phyloP scores from a whole-genome alignment of 768 basidiomycete genomes.

The Phylloporus sp. region DNA sequence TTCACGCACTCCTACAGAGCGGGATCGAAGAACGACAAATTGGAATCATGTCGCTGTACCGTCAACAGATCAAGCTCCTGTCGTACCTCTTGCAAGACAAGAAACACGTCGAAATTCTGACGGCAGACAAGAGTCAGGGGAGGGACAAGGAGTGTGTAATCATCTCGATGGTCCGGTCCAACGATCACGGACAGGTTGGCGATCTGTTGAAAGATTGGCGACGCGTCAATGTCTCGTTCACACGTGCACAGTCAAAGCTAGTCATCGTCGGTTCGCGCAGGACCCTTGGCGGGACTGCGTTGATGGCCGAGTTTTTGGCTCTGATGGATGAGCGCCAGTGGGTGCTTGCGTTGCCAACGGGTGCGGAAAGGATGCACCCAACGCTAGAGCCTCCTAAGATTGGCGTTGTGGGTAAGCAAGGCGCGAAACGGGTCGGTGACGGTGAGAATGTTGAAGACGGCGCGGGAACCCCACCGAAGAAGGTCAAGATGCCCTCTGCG shows the following conservation, averaged over 20 bases:
- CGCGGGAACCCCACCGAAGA: slow-evolving; percentile 28
- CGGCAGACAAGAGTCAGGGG: slow-evolving; percentile 92
- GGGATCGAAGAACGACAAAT: slow-evolving; percentile 71
- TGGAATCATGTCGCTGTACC: slow-evolving; percentile 87
- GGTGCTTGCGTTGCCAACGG: slow-evolving; percentile 57
- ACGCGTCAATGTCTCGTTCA: slow-evolving; percentile 94
- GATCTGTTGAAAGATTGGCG: slow-evolving; percentile 96
- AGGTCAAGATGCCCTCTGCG: slow-evolving; percentile 32
- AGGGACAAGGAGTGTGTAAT: slow-evolving; percentile 94
- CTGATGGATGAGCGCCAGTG: slow-evolving; percentile 72
- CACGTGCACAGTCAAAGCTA: slow-evolving; percentile 86
- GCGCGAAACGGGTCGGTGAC: slow-evolving; percentile 7
- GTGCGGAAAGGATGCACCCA: slow-evolving; percentile 53
- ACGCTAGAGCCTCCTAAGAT: slow-evolving; percentile 20
- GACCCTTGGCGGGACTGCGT: slow-evolving; percentile 60
- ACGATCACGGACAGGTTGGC: slow-evolving; percentile 72
- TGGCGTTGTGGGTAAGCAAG: slow-evolving; percentile 8
- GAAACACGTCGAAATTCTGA: slow-evolving; percentile 75
- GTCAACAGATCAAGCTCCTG: slow-evolving; percentile 92
- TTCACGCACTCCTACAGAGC: slow-evolving; percentile 57
- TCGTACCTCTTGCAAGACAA: slow-evolving; percentile 55
- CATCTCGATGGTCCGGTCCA: slow-evolving; percentile 89
- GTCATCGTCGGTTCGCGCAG: slow-evolving; percentile 84
- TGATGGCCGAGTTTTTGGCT: slow-evolving; percentile 72
- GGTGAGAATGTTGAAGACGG: slow-evolving; percentile 2